Percentiles rank a stretch among this genome's conserved stretches.
Conservation (phyloP, 345 rosid genomes). For the Populus euphratica region DNA sequence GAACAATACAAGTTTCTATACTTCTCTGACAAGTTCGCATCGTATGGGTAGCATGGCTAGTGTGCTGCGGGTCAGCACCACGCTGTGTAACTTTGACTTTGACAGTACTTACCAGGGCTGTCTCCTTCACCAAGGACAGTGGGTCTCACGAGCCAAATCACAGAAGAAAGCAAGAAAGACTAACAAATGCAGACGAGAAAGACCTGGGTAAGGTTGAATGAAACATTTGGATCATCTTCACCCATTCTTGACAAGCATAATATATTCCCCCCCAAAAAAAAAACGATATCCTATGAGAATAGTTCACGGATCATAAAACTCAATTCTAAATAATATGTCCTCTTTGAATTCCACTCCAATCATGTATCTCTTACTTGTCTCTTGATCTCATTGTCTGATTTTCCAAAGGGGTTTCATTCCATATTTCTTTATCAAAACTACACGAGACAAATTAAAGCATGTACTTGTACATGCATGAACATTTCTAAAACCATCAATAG, state of each 20-base stretch:
- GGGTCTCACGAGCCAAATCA: constrained; percentile 17
- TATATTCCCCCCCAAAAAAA: no score
- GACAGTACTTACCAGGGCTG: constrained; percentile 17
- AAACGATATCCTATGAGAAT: no score
- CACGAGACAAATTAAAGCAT: no score
- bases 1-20: constrained; percentile 15
- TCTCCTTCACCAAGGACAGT: constrained; percentile 20
- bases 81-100: constrained; percentile 21
- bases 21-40: constrained; percentile 5
- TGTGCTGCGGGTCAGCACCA: constrained; percentile 21
- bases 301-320: no score
- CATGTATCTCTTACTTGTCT: no score
- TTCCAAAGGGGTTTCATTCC: no score
- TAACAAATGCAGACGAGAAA: constrained; percentile 5
- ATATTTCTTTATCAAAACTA: no score
- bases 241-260: background rate
- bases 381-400: no score
- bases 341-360: no score
- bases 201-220: constrained; percentile 3
- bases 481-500: no score
- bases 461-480: no score
- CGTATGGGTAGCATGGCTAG: constrained; percentile 10
- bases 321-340: no score
- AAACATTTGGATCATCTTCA: constrained; percentile 9
- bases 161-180: background rate